Percentiles rank a stretch among this genome's conserved stretches.
Evolutionary conservation across 805 yeast genomes (phyloP).

Genomic region (Metschnikowia vanudenii): DNA sequence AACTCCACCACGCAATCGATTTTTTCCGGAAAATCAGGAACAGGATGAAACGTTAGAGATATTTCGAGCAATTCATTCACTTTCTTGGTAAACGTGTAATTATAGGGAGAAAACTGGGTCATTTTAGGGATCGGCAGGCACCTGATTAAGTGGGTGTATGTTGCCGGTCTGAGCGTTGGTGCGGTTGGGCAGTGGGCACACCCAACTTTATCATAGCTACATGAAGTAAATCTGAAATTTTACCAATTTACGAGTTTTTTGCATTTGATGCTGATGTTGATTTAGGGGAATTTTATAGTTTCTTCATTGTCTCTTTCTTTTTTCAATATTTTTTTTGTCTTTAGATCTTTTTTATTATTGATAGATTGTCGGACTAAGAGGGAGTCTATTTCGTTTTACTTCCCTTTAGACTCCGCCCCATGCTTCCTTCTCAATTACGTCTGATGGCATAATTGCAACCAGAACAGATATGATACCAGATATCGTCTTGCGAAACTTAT

Average conservation of each 20-base stretch:
- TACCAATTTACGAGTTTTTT: too few relatives aligned
- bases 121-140: background rate
- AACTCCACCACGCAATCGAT: conserved; percentile 15
- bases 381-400: too few relatives aligned
- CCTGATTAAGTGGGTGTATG: background rate
- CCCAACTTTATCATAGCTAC: background rate
- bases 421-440: background rate
- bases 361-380: too few relatives aligned
- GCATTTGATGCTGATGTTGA: too few relatives aligned
- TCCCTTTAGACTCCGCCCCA: background rate
- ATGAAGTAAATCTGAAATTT: too few relatives aligned
- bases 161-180: background rate
- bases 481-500: background rate
- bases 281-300: too few relatives aligned
- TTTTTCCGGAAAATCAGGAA: conserved; percentile 7
- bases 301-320: too few relatives aligned
- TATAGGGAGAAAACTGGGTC: conserved; percentile 4
- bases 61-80: conserved; percentile 7
- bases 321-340: too few relatives aligned
- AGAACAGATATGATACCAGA: background rate
- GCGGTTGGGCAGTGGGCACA: background rate
- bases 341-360: too few relatives aligned
- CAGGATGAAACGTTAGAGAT: conserved; percentile 9
- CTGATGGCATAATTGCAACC: background rate
- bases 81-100: conserved; percentile 6